Conservation (phyloP, 1,139 yeast species). For the Schwanniomyces etchellsii region DNA sequence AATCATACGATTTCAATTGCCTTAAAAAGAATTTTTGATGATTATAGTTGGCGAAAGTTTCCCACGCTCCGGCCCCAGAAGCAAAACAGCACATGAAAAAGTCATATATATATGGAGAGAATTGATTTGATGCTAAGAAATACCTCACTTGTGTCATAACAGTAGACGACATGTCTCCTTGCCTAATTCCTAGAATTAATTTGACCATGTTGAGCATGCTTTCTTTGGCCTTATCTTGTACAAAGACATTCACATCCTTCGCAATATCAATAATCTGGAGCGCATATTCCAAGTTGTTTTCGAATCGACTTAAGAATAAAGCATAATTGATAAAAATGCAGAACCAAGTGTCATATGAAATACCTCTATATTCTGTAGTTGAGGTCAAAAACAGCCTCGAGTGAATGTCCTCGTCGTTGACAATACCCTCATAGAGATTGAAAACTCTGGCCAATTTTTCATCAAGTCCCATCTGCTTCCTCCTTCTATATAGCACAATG, state of each 20-base stretch:
- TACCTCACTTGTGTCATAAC: conserved; percentile 53
- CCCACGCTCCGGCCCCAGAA: conserved; percentile 55
- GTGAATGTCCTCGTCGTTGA: conserved; percentile 25
- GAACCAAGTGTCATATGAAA: conserved; percentile 79
- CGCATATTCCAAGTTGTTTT: conserved; percentile 59
- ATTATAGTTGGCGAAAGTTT: conserved; percentile 64
- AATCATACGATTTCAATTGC: conserved; percentile 84
- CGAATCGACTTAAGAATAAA: conserved; percentile 56
- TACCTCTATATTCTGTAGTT: conserved; percentile 62
- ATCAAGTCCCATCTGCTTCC: conserved; percentile 59
- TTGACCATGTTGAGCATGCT: conserved; percentile 59
- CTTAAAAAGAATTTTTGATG: conserved; percentile 88
- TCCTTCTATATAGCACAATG: conserved; percentile 55
- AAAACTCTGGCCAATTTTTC: conserved; percentile 67
- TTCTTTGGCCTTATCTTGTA: conserved; percentile 51
- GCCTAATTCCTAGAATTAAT: conserved; percentile 55
- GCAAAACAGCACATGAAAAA: conserved; percentile 64
- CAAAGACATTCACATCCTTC: conserved; percentile 69
- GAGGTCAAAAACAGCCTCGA: conserved; percentile 38
- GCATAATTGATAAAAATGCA: conserved; percentile 76
- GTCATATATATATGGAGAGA: conserved; percentile 63
- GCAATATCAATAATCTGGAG: conserved; percentile 68
- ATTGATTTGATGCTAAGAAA: conserved; percentile 64
- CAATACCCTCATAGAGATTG: conserved; percentile 60
- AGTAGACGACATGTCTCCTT: conserved; percentile 43